Percentiles rank a stretch among this genome's conserved stretches.
phyloP scores from a whole-genome alignment of 208 protist genomes.

The Acanthamoeba quina region DNA sequence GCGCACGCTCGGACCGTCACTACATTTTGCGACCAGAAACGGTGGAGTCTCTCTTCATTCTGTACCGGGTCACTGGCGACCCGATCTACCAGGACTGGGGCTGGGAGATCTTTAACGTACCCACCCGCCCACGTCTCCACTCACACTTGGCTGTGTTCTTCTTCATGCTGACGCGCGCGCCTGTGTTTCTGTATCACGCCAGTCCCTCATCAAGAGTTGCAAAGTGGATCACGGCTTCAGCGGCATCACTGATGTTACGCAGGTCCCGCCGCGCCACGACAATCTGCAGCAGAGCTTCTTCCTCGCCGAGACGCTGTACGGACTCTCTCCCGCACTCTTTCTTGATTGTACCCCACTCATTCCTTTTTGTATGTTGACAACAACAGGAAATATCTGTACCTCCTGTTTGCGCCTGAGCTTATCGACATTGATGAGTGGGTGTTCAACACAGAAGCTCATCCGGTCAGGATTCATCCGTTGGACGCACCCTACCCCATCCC shows the following conservation, averaged over 20 bases:
- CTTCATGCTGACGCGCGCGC: background rate
- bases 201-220: constrained; percentile 85
- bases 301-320: constrained; percentile 92
- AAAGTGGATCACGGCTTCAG: constrained; percentile 80
- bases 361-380: background rate
- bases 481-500: constrained; percentile 56
- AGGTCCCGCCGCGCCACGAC: constrained; percentile 24
- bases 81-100: constrained; percentile 89
- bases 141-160: background rate
- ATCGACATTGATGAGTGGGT: constrained; percentile 93
- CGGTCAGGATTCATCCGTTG: constrained; percentile 77
- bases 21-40: constrained; percentile 77
- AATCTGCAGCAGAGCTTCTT: constrained; percentile 94
- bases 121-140: too few species aligned
- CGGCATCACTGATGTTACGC: constrained; percentile 78
- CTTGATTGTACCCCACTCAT: too few species aligned
- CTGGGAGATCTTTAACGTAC: constrained; percentile 84
- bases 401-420: constrained; percentile 88
- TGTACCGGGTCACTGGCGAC: constrained; percentile 87
- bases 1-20: background rate
- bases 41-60: constrained; percentile 89
- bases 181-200: constrained; percentile 80
- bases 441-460: constrained; percentile 95
- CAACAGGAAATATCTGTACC: constrained; percentile 92
- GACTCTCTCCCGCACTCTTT: too few species aligned